These are phyloP conservation scores for Violaceomyces palustris DNA, from an alignment of 1,284 basidiomycete species.

Conservation along the genomic window DNA sequence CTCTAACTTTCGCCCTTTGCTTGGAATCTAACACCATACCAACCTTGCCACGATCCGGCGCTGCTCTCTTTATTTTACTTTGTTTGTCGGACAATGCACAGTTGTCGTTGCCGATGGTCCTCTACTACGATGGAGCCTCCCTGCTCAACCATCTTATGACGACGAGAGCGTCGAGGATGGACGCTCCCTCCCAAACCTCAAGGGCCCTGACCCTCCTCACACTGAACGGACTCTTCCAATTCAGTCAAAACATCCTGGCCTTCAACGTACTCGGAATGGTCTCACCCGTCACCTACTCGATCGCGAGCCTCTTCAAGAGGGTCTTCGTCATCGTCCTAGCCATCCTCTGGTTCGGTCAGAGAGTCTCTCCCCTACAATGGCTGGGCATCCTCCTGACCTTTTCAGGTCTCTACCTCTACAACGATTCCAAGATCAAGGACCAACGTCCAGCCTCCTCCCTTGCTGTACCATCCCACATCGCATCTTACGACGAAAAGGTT, in stretches of 20 bases:
- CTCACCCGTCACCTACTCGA: constrained; percentile 96
- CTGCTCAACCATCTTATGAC: constrained; percentile 8
- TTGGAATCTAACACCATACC: neutral
- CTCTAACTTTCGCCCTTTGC: too few relatives aligned
- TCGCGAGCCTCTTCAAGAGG: constrained; percentile 94
- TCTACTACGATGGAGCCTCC: constrained; percentile 36
- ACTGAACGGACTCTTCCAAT: constrained; percentile 91
- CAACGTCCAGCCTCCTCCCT: constrained; percentile 14
- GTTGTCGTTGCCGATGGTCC: constrained; percentile 45
- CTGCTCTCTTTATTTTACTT: neutral
- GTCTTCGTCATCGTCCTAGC: constrained; percentile 97
- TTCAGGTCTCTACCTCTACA: constrained; percentile 86
- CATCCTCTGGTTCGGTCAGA: constrained; percentile 91
- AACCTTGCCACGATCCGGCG: neutral
- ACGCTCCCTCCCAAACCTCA: constrained; percentile 52
- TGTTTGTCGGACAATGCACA: constrained; percentile 3
- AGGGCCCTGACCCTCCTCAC: constrained; percentile 62
- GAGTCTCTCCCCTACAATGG: constrained; percentile 72
- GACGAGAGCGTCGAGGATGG: too few relatives aligned
- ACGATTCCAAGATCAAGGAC: constrained; percentile 68
- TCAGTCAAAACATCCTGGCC: constrained; percentile 92
- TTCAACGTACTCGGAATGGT: constrained; percentile 92
- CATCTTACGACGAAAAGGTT: constrained; percentile 4
- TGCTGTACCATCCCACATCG: too few relatives aligned
- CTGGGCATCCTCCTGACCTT: constrained; percentile 85